Conservation (phyloP, 176 grass and related monocot species). For the Cenchrus purpureus region DNA sequence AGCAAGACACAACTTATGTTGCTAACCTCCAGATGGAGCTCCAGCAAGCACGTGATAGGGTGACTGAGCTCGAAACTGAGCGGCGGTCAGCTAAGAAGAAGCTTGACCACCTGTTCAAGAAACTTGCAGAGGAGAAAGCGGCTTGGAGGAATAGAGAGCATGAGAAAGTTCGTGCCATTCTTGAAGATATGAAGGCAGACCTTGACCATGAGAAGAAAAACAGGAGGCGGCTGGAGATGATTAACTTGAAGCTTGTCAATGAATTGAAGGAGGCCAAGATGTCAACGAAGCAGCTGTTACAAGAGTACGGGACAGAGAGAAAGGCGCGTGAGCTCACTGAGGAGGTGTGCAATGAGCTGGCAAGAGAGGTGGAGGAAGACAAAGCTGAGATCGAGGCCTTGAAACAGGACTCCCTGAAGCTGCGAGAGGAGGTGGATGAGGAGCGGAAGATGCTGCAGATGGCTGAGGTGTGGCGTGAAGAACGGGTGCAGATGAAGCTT, state of each 20-base stretch:
- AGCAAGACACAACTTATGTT: constrained; percentile 54
- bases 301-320: constrained; percentile 86
- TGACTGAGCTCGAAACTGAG: constrained; percentile 75
- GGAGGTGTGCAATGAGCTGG: constrained; percentile 93
- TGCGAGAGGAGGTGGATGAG: constrained; percentile 82
- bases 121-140: constrained; percentile 86
- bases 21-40: constrained; percentile 76
- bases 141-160: constrained; percentile 92
- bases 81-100: constrained; percentile 82
- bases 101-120: constrained; percentile 89
- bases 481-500: constrained; percentile 97
- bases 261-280: constrained; percentile 80
- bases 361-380: constrained; percentile 94
- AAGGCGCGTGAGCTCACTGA: constrained; percentile 81
- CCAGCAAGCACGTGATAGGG: constrained; percentile 61
- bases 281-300: constrained; percentile 72
- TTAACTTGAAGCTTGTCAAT: constrained; percentile 81
- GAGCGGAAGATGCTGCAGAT: constrained; percentile 97
- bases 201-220: constrained; percentile 91
- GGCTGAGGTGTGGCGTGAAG: constrained; percentile 98
- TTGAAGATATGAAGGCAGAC: constrained; percentile 89
- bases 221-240: constrained; percentile 64
- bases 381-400: constrained; percentile 87
- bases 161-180: constrained; percentile 72
- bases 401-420: constrained; percentile 70